Percentiles rank a stretch among this genome's conserved stretches.
Evolutionary conservation across 495 filamentous ascomycete genomes (phyloP).

Genomic region (Penicillium alfredii): DNA sequence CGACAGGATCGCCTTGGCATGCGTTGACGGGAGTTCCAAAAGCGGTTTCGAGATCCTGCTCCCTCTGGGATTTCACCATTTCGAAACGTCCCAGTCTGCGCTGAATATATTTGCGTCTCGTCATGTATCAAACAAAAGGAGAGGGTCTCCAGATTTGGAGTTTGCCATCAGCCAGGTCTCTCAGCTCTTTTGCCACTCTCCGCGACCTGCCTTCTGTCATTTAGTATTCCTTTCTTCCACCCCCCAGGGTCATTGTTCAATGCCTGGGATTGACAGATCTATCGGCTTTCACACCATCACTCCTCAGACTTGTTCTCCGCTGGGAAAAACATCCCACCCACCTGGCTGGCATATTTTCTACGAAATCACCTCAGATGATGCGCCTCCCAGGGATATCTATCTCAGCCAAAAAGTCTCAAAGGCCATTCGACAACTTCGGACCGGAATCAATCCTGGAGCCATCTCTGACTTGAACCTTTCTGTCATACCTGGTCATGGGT

Average conservation of each 20-base stretch:
- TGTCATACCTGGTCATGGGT: constrained; percentile 8
- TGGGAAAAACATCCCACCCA: constrained; percentile 3
- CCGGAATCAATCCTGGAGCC: constrained; percentile 18
- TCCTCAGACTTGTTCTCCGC: constrained; percentile 10
- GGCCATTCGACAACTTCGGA: constrained; percentile 20
- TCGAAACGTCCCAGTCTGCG: constrained; percentile 8
- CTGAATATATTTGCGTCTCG: constrained; percentile 9
- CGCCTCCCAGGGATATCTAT: constrained; percentile 2
- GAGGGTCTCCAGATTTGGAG: not conserved
- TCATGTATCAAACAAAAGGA: constrained; percentile 2
- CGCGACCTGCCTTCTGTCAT: constrained; percentile 20
- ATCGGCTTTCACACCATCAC: constrained; percentile 26
- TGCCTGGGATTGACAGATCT: constrained; percentile 15
- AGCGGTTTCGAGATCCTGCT: constrained; percentile 15
- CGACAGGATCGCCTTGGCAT: constrained; percentile 17
- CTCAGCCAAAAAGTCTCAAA: constrained; percentile 16
- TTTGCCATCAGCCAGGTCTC: constrained; percentile 10
- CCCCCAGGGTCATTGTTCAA: constrained; percentile 2
- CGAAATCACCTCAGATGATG: constrained; percentile 4
- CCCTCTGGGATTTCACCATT: constrained; percentile 19
- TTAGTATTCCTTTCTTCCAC: constrained; percentile 17
- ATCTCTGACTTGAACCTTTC: constrained; percentile 13
- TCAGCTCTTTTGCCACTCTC: constrained; percentile 8
- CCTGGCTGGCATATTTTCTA: constrained; percentile 24
- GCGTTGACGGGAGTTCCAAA: constrained; percentile 4